These are phyloP conservation scores for Solanum chilense DNA, from an alignment of 257 asterid genomes.

Conservation along the genomic window DNA sequence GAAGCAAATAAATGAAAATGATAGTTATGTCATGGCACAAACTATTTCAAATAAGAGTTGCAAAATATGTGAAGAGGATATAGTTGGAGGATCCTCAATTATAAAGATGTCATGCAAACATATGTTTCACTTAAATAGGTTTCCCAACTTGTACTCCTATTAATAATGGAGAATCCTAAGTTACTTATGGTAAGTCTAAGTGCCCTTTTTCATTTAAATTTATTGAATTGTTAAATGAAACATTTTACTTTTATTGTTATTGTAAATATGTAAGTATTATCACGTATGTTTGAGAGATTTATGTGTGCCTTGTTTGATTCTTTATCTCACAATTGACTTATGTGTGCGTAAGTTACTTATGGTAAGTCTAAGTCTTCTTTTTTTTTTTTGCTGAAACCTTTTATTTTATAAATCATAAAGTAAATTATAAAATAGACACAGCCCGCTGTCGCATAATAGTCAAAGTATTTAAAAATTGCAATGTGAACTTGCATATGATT, in stretches of 20 bases:
- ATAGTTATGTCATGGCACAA: background rate
- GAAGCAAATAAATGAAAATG: background rate
- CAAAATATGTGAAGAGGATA: background rate
- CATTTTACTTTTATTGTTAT: too few relatives aligned
- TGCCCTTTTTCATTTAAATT: background rate
- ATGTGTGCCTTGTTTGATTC: too few relatives aligned
- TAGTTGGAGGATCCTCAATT: background rate
- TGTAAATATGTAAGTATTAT: too few relatives aligned
- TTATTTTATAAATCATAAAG: background rate
- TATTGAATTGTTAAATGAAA: background rate
- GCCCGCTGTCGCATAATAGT: background rate
- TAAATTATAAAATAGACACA: background rate
- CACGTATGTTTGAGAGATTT: too few relatives aligned
- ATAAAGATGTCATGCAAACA: background rate
- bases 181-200: background rate
- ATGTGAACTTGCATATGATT: background rate
- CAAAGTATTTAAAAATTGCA: background rate
- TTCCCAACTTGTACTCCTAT: background rate
- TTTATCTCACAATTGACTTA: background rate
- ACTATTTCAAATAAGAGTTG: background rate
- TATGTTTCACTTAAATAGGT: background rate
- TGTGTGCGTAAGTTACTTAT: too few relatives aligned
- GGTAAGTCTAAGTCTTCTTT: too few relatives aligned
- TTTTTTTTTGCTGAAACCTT: background rate
- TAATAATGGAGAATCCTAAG: background rate